Conservation (phyloP, 2,329 filamentous ascomycete genomes). For the Pseudocercospora crystallina region DNA sequence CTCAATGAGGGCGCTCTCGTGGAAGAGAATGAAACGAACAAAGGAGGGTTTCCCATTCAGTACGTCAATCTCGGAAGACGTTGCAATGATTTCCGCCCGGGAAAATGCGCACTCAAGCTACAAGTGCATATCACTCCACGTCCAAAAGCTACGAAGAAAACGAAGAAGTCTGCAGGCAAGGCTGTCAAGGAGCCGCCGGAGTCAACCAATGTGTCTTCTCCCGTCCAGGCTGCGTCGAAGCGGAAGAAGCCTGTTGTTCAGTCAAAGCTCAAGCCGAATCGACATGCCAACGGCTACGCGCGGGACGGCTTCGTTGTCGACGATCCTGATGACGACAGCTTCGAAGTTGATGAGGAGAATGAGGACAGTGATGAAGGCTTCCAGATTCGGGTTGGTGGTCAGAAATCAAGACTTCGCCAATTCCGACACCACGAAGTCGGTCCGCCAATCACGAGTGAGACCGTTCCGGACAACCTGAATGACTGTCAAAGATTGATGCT, state of each 20-base stretch:
- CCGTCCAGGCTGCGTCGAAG: slow-evolving; percentile 51
- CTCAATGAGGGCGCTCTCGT: slow-evolving; percentile 69
- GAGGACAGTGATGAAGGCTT: slow-evolving; percentile 49
- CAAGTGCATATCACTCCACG: slow-evolving; percentile 47
- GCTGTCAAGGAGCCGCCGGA: slow-evolving; percentile 51
- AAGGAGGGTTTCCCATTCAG: slow-evolving; percentile 66
- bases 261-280: slow-evolving; percentile 28
- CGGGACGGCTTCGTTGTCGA: slow-evolving; percentile 38
- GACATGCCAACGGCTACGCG: slow-evolving; percentile 36
- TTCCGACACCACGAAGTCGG: slow-evolving; percentile 44
- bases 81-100: slow-evolving; percentile 47
- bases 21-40: slow-evolving; percentile 54
- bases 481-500: slow-evolving; percentile 64
- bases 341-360: slow-evolving; percentile 41
- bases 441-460: slow-evolving; percentile 60
- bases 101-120: slow-evolving; percentile 50
- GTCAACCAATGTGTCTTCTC: slow-evolving; percentile 69
- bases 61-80: slow-evolving; percentile 61
- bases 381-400: slow-evolving; percentile 35
- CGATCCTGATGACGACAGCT: slow-evolving; percentile 32
- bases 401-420: slow-evolving; percentile 39
- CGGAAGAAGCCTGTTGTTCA: slow-evolving; percentile 33
- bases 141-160: slow-evolving; percentile 32
- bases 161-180: slow-evolving; percentile 36
- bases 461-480: slow-evolving; percentile 54